Base-by-base conservation (phyloP, 2,329 filamentous ascomycete genomes). In the Fusarium sp. region DNA sequence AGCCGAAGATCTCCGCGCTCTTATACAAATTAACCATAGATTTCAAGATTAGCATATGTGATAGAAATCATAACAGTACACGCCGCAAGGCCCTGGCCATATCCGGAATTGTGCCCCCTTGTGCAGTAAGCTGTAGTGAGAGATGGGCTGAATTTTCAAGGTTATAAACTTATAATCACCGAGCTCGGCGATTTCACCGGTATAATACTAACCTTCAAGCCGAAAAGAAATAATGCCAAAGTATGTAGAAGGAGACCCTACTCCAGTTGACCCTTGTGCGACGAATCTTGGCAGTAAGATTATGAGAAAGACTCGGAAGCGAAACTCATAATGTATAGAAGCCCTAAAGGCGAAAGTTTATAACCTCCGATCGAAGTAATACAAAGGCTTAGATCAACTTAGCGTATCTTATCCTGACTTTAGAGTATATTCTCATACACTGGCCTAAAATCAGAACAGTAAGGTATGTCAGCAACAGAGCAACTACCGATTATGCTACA, bases 401-500 rank as follows among this genome's bases (percentile, higher is more conserved):
- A 20, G 5, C 4, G 26, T 7, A 20, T 20, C 5, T 26, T 3
- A 26, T 26, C 44, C 2, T 45, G 8, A 5, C 5, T 26, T 14
- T 0, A 14, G 12, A 26, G 17, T 26, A 45, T 0, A 6, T 7
- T 6, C 2, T 5, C 1, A 20, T 0, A 26, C 0, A 2, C 0
- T 3, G 6, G 12, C 24, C 6, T 5, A 14, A 45, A 4, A 45
- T 45, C 12, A 45, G 0, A 5, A 14, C 11, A 14, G 5, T 11
- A 45, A 26, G 24, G 2, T 22, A 41, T 9, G 39, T 28, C 18
- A 47, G 13, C 18, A 47, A 10, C 8, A 20, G 12, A 24, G 15
- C 11, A 20, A 32, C 7, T 7, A 0, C 10, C 35, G 35, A 54
- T 54, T 28, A 22, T 9, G 15, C 18, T 28, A 0, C 6, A 39